Evolutionary conservation across 495 filamentous ascomycete genomes (phyloP).

Genomic region (Alectoria sarmentosa): DNA sequence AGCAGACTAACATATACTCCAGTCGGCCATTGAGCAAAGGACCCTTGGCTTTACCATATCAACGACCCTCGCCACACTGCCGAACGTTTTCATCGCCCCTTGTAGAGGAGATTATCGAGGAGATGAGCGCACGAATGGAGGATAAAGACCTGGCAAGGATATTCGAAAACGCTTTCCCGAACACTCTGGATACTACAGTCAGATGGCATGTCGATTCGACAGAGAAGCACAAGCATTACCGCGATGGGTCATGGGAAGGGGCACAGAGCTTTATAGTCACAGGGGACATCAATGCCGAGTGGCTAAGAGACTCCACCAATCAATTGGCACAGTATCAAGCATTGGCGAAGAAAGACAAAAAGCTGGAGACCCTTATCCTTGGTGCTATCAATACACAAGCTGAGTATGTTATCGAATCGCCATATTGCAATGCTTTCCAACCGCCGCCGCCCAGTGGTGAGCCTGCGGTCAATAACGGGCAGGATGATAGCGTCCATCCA

Average conservation of each 20-base stretch:
- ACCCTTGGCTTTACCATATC: constrained; percentile 75
- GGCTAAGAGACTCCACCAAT: constrained; percentile 96
- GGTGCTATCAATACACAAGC: constrained; percentile 96
- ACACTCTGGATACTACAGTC: constrained; percentile 91
- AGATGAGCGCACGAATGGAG: constrained; percentile 70
- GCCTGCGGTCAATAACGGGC: constrained; percentile 58
- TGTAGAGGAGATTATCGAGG: constrained; percentile 80
- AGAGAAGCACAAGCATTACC: constrained; percentile 30
- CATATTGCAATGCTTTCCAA: constrained; percentile 98
- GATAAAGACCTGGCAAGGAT: constrained; percentile 86
- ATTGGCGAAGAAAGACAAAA: constrained; percentile 70
- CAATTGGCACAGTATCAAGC: constrained; percentile 85
- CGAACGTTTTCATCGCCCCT: constrained; percentile 80
- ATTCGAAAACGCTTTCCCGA: constrained; percentile 97
- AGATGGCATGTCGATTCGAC: constrained; percentile 59
- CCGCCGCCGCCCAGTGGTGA: constrained; percentile 78
- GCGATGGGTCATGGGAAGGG: constrained; percentile 61
- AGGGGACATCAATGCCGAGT: constrained; percentile 98
- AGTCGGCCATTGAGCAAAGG: constrained; percentile 76
- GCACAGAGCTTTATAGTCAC: constrained; percentile 94
- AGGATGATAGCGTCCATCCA: constrained; percentile 80
- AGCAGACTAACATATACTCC: constrained; percentile 3
- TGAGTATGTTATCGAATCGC: constrained; percentile 87
- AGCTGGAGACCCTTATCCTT: constrained; percentile 69
- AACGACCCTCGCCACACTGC: constrained; percentile 72